Percentiles rank a stretch among this genome's conserved stretches.
These are phyloP conservation scores for Fusarium burgessii DNA, from an alignment of 2,329 filamentous ascomycete genomes.

Conservation along the genomic window DNA sequence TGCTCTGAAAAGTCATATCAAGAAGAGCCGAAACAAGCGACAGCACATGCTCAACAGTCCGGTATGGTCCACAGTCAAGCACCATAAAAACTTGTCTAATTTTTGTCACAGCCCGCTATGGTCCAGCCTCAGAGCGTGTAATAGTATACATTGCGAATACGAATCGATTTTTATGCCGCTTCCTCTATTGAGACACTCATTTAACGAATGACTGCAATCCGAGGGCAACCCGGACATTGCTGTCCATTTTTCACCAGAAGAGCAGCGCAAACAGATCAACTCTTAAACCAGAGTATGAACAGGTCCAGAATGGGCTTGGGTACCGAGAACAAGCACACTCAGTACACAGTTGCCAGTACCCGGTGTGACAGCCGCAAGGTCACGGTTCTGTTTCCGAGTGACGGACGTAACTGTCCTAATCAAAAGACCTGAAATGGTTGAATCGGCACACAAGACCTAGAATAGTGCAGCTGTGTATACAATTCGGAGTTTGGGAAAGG, in stretches of 20 bases:
- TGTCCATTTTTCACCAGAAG: constrained; percentile 30
- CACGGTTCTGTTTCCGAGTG: constrained; percentile 40
- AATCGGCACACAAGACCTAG: constrained; percentile 36
- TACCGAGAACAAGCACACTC: constrained; percentile 34
- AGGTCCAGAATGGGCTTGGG: constrained; percentile 30
- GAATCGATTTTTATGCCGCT: constrained; percentile 36
- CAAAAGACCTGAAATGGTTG: constrained; percentile 47
- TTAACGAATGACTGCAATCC: constrained; percentile 37
- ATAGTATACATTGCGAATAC: constrained; percentile 36
- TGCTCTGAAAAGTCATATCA: constrained; percentile 97
- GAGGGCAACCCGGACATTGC: constrained; percentile 42
- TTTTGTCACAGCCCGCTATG: constrained; percentile 61
- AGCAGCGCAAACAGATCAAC: constrained; percentile 36
- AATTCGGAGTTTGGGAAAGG: constrained; percentile 37
- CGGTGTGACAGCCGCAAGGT: constrained; percentile 50
- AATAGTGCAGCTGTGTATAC: constrained; percentile 32
- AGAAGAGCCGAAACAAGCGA: constrained; percentile 94
- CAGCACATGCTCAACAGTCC: constrained; percentile 97
- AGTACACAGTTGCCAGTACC: constrained; percentile 39
- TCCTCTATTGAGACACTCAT: constrained; percentile 39
- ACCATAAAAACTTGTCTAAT: constrained; percentile 8
- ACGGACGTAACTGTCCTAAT: constrained; percentile 47
- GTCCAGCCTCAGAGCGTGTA: constrained; percentile 69
- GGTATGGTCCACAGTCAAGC: constrained; percentile 67
- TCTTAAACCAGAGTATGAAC: constrained; percentile 30